These are phyloP conservation scores for Theobroma cacao DNA, from an alignment of 345 rosid species.

Conservation along the genomic window DNA sequence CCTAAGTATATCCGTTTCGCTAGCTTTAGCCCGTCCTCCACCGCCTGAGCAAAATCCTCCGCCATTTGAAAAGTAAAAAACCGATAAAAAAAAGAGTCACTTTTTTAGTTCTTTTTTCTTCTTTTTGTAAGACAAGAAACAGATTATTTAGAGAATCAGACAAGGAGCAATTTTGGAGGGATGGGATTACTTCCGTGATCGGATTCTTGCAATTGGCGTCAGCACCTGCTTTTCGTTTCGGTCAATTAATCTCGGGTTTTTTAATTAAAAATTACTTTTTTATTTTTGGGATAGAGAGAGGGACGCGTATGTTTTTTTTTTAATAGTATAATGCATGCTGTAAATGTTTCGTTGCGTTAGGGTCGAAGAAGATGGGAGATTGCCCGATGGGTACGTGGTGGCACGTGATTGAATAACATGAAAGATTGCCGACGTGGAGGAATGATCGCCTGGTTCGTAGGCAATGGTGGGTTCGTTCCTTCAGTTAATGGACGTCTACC, in stretches of 20 bases:
- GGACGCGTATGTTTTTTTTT: no score
- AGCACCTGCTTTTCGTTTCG: not conserved
- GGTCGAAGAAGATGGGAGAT: not conserved
- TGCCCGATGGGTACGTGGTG: not conserved
- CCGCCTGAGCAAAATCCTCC: constrained; percentile 69
- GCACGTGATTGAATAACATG: not conserved
- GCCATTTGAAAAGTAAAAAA: constrained; percentile 35
- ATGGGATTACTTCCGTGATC: not conserved
- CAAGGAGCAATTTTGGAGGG: not conserved
- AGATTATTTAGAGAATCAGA: not conserved
- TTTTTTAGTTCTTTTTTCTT: no score
- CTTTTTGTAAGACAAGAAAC: not conserved
- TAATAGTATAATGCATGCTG: no score
- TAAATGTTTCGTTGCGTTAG: no score
- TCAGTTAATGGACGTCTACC: not conserved
- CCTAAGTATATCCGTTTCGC: constrained; percentile 76
- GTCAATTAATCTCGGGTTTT: not conserved
- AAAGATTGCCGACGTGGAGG: not conserved
- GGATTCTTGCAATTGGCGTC: not conserved
- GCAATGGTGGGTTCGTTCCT: not conserved
- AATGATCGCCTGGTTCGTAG: not conserved
- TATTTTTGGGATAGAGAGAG: no score
- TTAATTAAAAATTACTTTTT: no score
- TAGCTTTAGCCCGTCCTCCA: constrained; percentile 82
- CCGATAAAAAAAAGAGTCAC: not conserved